Percentiles rank a stretch among this genome's conserved stretches.
Evolutionary conservation across 2,329 filamentous ascomycete species (phyloP).

Genomic region (Stromatinia cepivora): DNA sequence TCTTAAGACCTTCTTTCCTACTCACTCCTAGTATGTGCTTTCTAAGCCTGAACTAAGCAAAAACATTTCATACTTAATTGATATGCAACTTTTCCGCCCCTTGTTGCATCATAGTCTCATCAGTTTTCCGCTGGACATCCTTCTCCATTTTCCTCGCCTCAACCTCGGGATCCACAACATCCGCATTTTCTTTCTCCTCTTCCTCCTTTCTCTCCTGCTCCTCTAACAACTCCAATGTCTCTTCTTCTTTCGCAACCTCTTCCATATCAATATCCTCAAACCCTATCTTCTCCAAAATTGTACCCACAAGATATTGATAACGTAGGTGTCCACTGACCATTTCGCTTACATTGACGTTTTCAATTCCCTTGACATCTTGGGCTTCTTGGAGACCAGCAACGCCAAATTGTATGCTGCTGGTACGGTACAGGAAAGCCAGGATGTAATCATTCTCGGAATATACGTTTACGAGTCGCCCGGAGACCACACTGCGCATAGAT

Average conservation of each 20-base stretch:
- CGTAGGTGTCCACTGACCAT: constrained; percentile 68
- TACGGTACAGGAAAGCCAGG: constrained; percentile 82
- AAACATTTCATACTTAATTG: not conserved
- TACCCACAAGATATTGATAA: constrained; percentile 67
- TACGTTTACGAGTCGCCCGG: constrained; percentile 81
- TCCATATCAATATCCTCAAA: constrained; percentile 56
- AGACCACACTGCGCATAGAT: constrained; percentile 72
- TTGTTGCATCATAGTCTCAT: constrained; percentile 18
- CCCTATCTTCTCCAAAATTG: constrained; percentile 64
- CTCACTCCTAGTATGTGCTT: too few species aligned
- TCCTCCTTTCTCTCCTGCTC: constrained; percentile 45
- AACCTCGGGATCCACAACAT: constrained; percentile 36
- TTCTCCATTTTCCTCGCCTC: constrained; percentile 40
- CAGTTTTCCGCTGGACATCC: constrained; percentile 24
- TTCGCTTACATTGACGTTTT: constrained; percentile 59
- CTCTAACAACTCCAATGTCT: constrained; percentile 46
- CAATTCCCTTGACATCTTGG: constrained; percentile 64
- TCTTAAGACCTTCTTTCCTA: too few species aligned
- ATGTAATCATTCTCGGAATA: constrained; percentile 87
- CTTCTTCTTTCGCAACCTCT: constrained; percentile 49
- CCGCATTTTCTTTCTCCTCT: constrained; percentile 35
- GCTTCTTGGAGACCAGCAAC: constrained; percentile 81
- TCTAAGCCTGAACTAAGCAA: too few species aligned
- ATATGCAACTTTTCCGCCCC: constrained; percentile 23
- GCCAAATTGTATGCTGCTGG: constrained; percentile 78